Percentiles rank a stretch among this genome's conserved stretches.
Evolutionary conservation across 371 early-diverging fungal species (phyloP).

Genomic region (Cokeromyces recurvatus): DNA sequence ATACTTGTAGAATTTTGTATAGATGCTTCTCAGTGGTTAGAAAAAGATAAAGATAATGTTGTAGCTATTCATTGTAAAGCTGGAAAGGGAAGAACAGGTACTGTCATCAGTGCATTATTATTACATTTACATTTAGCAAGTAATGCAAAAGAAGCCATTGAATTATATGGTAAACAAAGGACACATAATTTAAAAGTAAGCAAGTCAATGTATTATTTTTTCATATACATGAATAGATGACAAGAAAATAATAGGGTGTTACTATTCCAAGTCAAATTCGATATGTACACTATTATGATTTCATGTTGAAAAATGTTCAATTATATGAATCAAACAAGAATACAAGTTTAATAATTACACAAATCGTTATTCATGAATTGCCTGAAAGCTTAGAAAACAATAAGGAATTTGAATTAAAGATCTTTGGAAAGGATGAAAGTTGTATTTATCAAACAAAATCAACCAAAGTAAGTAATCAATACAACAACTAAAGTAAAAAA

Average conservation of each 20-base stretch:
- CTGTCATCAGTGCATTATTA: slow-evolving; percentile 59
- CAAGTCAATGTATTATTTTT: neutral
- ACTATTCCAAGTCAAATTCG: slow-evolving; percentile 67
- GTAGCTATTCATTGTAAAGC: slow-evolving; percentile 78
- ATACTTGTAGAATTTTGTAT: slow-evolving; percentile 49
- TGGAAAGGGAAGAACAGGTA: slow-evolving; percentile 77
- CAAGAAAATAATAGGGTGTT: slow-evolving; percentile 55
- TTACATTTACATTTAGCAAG: slow-evolving; percentile 37
- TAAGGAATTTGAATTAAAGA: slow-evolving; percentile 4
- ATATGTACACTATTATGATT: slow-evolving; percentile 58
- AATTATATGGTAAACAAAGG: slow-evolving; percentile 48
- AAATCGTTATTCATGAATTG: slow-evolving; percentile 10
- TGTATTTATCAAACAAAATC: slow-evolving; percentile 22
- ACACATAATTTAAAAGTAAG: slow-evolving; percentile 51
- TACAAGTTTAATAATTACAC: neutral
- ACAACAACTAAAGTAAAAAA: neutral
- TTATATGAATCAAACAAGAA: slow-evolving; percentile 10
- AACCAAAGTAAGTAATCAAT: slow-evolving; percentile 6
- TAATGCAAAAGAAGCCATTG: slow-evolving; percentile 51
- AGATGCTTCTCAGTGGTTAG: slow-evolving; percentile 58
- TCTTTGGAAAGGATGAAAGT: slow-evolving; percentile 7
- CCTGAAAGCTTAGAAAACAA: slow-evolving; percentile 4
- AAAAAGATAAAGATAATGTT: slow-evolving; percentile 37
- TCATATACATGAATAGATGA: neutral
- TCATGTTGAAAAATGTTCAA: slow-evolving; percentile 23